Conservation (phyloP, 2,329 filamentous ascomycete species). For the Diaporthe humulicola region DNA sequence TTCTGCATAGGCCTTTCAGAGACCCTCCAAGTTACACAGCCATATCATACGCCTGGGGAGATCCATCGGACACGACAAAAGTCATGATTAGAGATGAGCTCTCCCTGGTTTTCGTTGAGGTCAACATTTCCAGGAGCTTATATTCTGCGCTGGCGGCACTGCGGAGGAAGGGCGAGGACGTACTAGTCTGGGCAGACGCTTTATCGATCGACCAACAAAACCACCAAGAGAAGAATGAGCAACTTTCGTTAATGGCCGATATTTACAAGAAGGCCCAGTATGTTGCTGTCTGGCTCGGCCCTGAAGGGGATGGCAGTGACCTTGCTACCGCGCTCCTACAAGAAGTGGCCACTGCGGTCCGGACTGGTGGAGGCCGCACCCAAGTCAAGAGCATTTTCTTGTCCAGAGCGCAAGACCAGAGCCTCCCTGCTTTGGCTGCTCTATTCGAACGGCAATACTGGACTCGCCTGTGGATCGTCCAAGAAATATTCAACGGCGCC, state of each 20-base stretch:
- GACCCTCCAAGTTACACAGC: neutral
- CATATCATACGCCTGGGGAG: neutral
- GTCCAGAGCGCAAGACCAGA: neutral
- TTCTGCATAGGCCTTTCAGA: neutral
- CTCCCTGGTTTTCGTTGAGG: neutral
- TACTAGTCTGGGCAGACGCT: neutral
- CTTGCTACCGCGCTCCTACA: neutral
- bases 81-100: neutral
- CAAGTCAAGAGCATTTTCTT: neutral
- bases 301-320: neutral
- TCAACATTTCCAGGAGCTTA: neutral
- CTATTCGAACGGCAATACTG: neutral
- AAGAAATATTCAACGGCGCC: conserved; percentile 8
- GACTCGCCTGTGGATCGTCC: neutral
- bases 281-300: neutral
- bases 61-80: neutral
- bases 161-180: neutral
- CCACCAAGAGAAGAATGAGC: neutral
- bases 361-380: neutral
- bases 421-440: neutral
- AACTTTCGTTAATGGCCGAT: neutral
- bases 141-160: neutral
- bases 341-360: neutral
- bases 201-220: neutral
- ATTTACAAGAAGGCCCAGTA: neutral